Percentiles rank a stretch among this genome's conserved stretches.
phyloP scores from a whole-genome alignment of 2,329 filamentous ascomycete genomes.

The Rhynchosporium graminicola region DNA sequence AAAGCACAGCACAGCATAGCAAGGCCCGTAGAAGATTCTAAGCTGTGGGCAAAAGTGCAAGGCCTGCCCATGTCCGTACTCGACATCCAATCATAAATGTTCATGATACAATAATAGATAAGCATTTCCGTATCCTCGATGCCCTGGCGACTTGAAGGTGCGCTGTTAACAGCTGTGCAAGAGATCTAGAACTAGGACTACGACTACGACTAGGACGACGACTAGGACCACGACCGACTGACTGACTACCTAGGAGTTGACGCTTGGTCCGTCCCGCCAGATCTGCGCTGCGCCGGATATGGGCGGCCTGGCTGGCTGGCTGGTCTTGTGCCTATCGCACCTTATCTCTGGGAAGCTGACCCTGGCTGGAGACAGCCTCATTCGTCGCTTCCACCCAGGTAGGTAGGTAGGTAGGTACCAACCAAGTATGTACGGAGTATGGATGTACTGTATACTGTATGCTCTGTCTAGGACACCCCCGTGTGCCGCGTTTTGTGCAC shows the following conservation, averaged over 20 bases:
- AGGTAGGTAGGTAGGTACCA: too few species aligned
- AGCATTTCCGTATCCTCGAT: neutral
- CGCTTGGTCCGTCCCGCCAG: slow-evolving; percentile 20
- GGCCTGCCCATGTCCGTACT: neutral
- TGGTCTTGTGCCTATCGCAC: neutral
- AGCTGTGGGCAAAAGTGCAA: neutral
- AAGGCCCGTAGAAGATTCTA: neutral
- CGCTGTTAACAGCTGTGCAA: too few species aligned
- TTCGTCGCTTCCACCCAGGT: slow-evolving; percentile 7
- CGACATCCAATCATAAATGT: too few species aligned
- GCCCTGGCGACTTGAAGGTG: neutral
- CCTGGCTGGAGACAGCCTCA: slow-evolving; percentile 19
- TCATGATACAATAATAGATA: too few species aligned
- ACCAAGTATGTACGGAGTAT: too few species aligned
- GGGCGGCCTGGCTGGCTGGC: neutral
- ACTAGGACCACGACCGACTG: too few species aligned
- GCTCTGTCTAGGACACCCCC: slow-evolving; percentile 12
- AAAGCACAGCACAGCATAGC: slow-evolving; percentile 19
- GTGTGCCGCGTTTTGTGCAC: slow-evolving; percentile 7
- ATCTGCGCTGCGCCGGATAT: slow-evolving; percentile 26
- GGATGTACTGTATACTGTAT: neutral
- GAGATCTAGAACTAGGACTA: slow-evolving; percentile 12
- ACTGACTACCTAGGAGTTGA: slow-evolving; percentile 8
- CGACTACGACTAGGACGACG: too few species aligned
- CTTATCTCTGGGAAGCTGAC: neutral